phyloP scores from a whole-genome alignment of 2,329 filamentous ascomycete species.

The Aspergillus niger region DNA sequence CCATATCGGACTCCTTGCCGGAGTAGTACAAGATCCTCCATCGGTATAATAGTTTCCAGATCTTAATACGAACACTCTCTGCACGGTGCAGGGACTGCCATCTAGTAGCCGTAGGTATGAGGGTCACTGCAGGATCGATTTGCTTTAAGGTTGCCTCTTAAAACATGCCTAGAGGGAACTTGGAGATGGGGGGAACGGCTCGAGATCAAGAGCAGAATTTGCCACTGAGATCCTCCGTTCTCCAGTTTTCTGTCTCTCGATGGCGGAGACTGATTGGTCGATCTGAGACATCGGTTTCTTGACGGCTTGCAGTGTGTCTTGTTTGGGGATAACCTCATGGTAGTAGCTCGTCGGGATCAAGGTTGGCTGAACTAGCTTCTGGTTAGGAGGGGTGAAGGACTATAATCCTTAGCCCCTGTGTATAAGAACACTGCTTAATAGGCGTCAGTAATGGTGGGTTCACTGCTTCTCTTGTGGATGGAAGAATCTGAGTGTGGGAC shows the following conservation, averaged over 20 bases:
- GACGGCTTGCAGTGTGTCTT: neutral
- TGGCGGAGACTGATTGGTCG: neutral
- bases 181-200: neutral
- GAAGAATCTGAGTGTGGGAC: neutral
- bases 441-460: neutral
- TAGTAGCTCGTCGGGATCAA: neutral
- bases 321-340: neutral
- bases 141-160: neutral
- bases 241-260: neutral
- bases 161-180: neutral
- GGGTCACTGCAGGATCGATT: neutral
- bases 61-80: neutral
- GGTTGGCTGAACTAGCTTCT: neutral
- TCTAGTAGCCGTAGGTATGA: neutral
- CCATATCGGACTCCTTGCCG: too few relatives aligned
- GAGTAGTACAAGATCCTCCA: too few relatives aligned
- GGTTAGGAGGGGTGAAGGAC: neutral
- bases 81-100: neutral
- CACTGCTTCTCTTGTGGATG: neutral
- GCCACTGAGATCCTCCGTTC: neutral
- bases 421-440: neutral
- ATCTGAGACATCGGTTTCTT: neutral
- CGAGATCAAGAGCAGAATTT: neutral
- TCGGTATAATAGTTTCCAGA: neutral
- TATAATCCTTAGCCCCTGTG: neutral